phyloP scores from a whole-genome alignment of 225 moss, liverwort and hornwort species.

The Physcomitrium patens region DNA sequence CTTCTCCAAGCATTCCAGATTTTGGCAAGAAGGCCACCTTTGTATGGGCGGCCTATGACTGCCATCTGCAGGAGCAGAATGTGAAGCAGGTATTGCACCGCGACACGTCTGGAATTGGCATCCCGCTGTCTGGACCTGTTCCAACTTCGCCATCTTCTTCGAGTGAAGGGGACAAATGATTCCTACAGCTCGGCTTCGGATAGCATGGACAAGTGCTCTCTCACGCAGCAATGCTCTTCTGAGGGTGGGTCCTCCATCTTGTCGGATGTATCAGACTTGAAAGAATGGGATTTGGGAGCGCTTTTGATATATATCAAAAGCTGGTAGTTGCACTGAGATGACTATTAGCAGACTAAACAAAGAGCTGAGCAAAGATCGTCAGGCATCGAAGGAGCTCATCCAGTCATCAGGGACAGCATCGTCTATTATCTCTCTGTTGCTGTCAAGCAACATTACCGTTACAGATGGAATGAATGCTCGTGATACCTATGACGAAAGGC shows the following conservation, averaged over 20 bases:
- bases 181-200: constrained; percentile 18
- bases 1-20: constrained; percentile 41
- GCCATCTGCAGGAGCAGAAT: constrained; percentile 32
- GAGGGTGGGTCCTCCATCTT: constrained; percentile 41
- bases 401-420: constrained; percentile 35
- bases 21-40: constrained; percentile 45
- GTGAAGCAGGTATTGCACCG: constrained; percentile 8
- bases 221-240: too few species aligned
- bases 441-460: constrained; percentile 13
- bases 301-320: constrained; percentile 38
- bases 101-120: constrained; percentile 33
- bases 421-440: constrained; percentile 34
- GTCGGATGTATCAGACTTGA: constrained; percentile 22
- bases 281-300: constrained; percentile 37
- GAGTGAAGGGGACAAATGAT: constrained; percentile 26
- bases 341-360: constrained; percentile 30
- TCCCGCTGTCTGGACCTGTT: constrained; percentile 24
- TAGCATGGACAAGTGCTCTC: constrained; percentile 30
- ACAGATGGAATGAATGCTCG: background rate
- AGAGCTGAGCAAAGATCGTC: constrained; percentile 29
- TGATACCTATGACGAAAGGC: constrained; percentile 15
- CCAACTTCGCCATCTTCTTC: constrained; percentile 35
- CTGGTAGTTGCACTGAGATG: constrained; percentile 33
- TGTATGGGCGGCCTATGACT: constrained; percentile 49
- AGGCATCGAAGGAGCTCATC: constrained; percentile 10